Percentiles rank a stretch among this genome's conserved stretches.
Conservation (phyloP, 495 filamentous ascomycete species). For the Aspergillus nidulans region DNA sequence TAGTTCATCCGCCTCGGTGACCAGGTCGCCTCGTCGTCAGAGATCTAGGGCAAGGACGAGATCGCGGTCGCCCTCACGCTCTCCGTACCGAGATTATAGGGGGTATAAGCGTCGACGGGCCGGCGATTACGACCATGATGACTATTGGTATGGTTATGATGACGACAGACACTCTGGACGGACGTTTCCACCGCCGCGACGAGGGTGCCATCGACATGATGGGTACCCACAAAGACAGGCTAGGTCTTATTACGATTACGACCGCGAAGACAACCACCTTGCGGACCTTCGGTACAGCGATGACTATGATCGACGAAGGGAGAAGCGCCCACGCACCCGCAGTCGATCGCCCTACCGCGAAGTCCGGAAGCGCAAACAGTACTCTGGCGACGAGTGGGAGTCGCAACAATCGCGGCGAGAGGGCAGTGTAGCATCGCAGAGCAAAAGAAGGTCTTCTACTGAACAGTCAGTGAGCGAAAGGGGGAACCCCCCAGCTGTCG, state of each 20-base stretch:
- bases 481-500: constrained; percentile 50
- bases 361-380: constrained; percentile 39
- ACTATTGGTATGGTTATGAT: constrained; percentile 46
- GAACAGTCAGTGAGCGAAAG: constrained; percentile 68
- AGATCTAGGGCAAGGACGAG: constrained; percentile 37
- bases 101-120: constrained; percentile 68
- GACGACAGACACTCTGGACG: constrained; percentile 44
- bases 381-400: constrained; percentile 35
- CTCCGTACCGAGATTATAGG: constrained; percentile 43
- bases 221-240: constrained; percentile 27
- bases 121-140: constrained; percentile 58
- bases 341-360: constrained; percentile 55
- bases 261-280: constrained; percentile 51
- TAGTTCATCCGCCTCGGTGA: constrained; percentile 38
- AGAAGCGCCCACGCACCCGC: constrained; percentile 62
- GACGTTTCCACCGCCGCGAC: constrained; percentile 40
- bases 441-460: constrained; percentile 34
- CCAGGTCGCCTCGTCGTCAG: constrained; percentile 37
- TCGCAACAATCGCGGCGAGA: constrained; percentile 20
- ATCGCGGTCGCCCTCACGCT: constrained; percentile 38
- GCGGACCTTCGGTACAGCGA: constrained; percentile 50
- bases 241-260: constrained; percentile 60
- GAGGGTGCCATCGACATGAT: constrained; percentile 32
- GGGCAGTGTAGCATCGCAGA: constrained; percentile 15
- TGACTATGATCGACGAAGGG: constrained; percentile 52